Evolutionary conservation across 148 eudicot species (phyloP), one percentile per base, ranked within the genome.

Genomic region (Rhododendron ovatum): DNA sequence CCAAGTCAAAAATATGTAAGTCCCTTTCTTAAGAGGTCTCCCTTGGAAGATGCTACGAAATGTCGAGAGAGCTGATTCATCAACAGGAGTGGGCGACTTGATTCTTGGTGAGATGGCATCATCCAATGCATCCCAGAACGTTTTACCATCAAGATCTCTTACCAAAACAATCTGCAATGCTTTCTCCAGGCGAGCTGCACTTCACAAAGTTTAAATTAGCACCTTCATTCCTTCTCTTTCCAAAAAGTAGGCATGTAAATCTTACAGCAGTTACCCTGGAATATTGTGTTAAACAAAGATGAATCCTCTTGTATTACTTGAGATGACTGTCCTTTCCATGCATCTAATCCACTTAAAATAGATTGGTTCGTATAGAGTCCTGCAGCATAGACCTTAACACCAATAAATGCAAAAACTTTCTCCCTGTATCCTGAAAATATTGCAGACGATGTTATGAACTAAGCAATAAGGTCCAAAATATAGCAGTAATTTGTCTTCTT

Each of bases 91-190:
- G 3, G 94, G 94, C 35, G 92, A 83, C 82, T 83, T 93, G 53
- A 97, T 87, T 89, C 96, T 91, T 57, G 98, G 95, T 61, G 95
- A 93, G 65, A 97, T 89, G 80, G 98, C 98, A 80, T 93, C 98
- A 83, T 94, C 93, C 89, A 97, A 90, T 73, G 99, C 98, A 89
- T 93, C 98, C 99, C 99, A 97, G 86, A 97, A 97, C 45, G 98
- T 95, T 90, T 97, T 94, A 0, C 98, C 99, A 91, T 94, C 98
- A 33, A 97, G 88, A 86, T 95, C 98, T 90, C 99, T 93, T 75
- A 97, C 98, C 86, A 97, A 91, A 80, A 90, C 88, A 87, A 97
- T 97, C 69, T 92, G 95, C 85, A 97, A 84, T 84, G 98, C 92
- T 78, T 95, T 97, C 94, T 95, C 99, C 76, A 91, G 84, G 83